Evolutionary conservation across 129 eudicot genomes (phyloP), one percentile per base, ranked within the genome.

Genomic region (Heracleum sosnowskyi): DNA sequence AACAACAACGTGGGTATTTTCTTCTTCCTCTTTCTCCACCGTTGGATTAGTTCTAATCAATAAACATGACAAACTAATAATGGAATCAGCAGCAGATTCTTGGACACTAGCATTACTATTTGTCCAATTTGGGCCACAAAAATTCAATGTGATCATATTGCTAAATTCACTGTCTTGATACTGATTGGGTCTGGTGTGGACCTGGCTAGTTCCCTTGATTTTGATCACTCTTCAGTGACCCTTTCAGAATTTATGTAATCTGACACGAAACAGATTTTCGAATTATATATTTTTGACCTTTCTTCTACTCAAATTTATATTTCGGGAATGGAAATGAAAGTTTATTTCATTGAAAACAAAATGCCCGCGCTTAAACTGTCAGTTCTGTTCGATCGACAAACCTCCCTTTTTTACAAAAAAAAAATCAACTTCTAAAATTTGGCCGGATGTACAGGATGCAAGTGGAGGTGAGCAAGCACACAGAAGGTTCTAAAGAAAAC

Each of bases 401-500:
- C n/a, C n/a, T n/a, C n/a, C n/a, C n/a, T n/a, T n/a, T n/a, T n/a
- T n/a, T n/a, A n/a, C n/a, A n/a, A n/a, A n/a, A n/a, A 57, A 57
- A n/a, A 57, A 8, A 2, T 70, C 16, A 39, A 40, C 28, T 24
- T 64, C 15, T 18, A 17, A 53, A 69, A 44, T 69, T 82, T 44
- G 73, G 66, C 28, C 69, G 69, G 24, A 16, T 66, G 72, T 66
- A 15, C 81, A 96, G 99, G 84, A 96, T 92, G 97, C 99, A 81
- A 86, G 97, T 96, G 83, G 99, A 96, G 82, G 99, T 96, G 47
- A 92, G 97, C 93, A 96, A 96, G 87, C 97, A 96, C 75, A 96
- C 97, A 22, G 97, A 96, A 77, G 99, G 99, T 11, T 49, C 78
- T 62, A 96, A 89, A 83, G 97, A 90, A 71, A 96, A 92, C 68